Evolutionary conservation across 345 rosid genomes (phyloP), one percentile per base, ranked within the genome.

Genomic region (Acer yangbiense): DNA sequence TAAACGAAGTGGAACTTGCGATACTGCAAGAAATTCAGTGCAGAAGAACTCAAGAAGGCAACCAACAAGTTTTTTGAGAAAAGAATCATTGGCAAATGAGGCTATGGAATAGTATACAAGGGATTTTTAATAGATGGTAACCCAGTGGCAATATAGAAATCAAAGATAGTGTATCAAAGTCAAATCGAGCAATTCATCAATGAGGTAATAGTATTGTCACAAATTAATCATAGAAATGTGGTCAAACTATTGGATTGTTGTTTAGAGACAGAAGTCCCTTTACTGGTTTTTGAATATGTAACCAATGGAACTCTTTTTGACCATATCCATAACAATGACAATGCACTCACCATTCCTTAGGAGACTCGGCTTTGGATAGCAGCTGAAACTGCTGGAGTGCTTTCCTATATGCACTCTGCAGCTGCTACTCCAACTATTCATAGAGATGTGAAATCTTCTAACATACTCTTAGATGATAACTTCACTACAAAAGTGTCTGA

Each of bases 401-500:
- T 89, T 0, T 68, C 90, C 0, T 80, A 89, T 75, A 69, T 89
- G 70, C 92, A 87, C 61, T 87, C 87, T 1, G 81, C 77, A 20
- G 88, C 88, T 61, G 76, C 83, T 4, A 71, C 83, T 29, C 89
- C 82, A 17, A 82, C 85, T 44, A 82, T 84, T 4, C 90, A 85
- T 23, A 75, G 90, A 1, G 90, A 89, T 76, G 25, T 89, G 52
- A 89, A 87, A 77, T 76, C 89, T 2, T 74, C 86, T 2, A 87
- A 87, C 54, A 86, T 89, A 54, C 88, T 89, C 7, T 39, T 86
- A 4, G 88, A 87, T 58, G 80, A 75, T 12, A 73, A 77, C 9
- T 83, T 71, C 76, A 81, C 81, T 0, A 87, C 86, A 5, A 87
- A 87, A 67, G 89, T 89, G 23, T 86, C 89, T 1, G 89, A 87